Evolutionary conservation across 768 basidiomycete genomes (phyloP), one percentile per base, ranked within the genome.

Genomic region (Kwoniella dendrophila): DNA sequence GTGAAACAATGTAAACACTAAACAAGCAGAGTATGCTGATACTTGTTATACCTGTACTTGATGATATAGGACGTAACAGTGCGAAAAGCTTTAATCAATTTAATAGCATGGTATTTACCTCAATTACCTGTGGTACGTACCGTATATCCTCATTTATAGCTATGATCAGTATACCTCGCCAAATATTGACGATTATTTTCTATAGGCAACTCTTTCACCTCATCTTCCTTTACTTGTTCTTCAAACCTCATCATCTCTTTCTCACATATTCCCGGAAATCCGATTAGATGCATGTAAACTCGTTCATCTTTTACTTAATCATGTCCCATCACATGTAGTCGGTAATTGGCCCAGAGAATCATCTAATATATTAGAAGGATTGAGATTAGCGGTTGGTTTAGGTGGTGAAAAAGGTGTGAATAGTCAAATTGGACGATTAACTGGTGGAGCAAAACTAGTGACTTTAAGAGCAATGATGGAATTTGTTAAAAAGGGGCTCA

Each of bases 211-310:
- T 52, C 78, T 97, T 0, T 62, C 81, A 0, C 92, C 94, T 4
- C 90, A 96, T 72, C 82, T 88, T 0, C 82, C 90, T 1, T 71
- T 87, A 0, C 81, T 97, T 4, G 82, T 97, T 24, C 85, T 98
- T 16, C 95, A 93, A 75, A 86, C 87, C 0, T 87, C 90, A 5
- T 95, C 93, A 10, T 91, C 92, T 0, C 88, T 94, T 76, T 93
- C 91, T 0, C 90, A 94, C 70, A 95, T 98, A 48, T 96, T 93
- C 77, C 93, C 93, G 22, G 92, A 95, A 77, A 92, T 97, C 62
- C 85, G 92, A 16, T 84, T 97, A 38, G 94, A 97, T 73, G 90
- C 92, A 2, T 83, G 95, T 56, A 86, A 87, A 12, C 86, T 92
- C 67, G 79, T 97, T 43, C 84, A 89, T 69, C 74, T 94, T 24